Percentiles rank a stretch among this genome's conserved stretches.
Evolutionary conservation across 2,329 filamentous ascomycete genomes (phyloP).

Genomic region (Fusarium bactridioides): DNA sequence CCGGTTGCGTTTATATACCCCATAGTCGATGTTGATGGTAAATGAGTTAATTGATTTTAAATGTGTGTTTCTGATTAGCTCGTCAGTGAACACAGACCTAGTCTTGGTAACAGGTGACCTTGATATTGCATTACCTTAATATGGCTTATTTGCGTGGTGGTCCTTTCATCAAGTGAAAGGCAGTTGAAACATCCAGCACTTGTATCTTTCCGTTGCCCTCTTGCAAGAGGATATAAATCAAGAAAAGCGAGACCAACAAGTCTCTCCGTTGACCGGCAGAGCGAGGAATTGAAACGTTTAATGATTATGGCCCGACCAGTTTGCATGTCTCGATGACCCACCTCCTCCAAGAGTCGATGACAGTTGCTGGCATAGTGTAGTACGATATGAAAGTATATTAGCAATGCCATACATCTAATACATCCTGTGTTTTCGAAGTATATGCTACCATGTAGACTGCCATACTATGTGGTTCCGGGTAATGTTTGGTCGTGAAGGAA

Average conservation of each 20-base stretch:
- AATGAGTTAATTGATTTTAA: background rate
- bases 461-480: background rate
- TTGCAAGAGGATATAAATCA: background rate
- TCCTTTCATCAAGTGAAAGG: background rate
- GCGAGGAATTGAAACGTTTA: background rate
- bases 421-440: too few relatives aligned
- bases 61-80: background rate
- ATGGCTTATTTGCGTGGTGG: too few relatives aligned
- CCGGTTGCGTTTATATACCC: constrained; percentile 17
- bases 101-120: background rate
- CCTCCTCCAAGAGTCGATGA: background rate
- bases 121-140: background rate
- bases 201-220: background rate
- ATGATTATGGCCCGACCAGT: too few relatives aligned
- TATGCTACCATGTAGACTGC: background rate
- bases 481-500: background rate
- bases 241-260: background rate
- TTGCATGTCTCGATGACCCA: background rate
- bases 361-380: background rate
- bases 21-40: background rate
- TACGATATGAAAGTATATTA: background rate
- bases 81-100: background rate
- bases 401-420: background rate
- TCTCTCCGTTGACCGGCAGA: background rate
- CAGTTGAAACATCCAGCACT: background rate